phyloP scores from a whole-genome alignment of 208 protist genomes.

The Entamoeba invadens region DNA sequence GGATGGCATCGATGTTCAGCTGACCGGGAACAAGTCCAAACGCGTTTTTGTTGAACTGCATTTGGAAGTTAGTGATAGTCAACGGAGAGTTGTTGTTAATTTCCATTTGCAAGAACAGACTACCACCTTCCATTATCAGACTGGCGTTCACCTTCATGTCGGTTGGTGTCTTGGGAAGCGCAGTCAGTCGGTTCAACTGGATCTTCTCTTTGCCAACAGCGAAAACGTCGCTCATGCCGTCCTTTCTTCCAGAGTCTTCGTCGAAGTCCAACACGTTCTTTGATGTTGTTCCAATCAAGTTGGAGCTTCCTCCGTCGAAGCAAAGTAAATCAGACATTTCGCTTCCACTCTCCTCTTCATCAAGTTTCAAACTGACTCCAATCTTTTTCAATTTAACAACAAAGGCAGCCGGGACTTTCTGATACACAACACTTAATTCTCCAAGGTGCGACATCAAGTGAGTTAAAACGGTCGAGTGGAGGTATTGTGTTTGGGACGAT shows the following conservation, averaged over 20 bases:
- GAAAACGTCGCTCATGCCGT: not conserved
- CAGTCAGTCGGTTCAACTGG: too few species aligned
- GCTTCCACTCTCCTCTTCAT: not conserved
- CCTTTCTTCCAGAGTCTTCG: not conserved
- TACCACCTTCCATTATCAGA: not conserved
- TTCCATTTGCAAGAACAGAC: not conserved
- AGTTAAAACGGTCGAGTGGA: not conserved
- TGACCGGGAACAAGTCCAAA: not conserved
- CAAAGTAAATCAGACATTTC: not conserved
- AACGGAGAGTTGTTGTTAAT: not conserved
- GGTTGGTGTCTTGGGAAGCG: not conserved
- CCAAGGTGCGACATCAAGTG: not conserved
- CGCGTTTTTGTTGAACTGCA: conserved; percentile 5
- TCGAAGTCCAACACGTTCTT: not conserved
- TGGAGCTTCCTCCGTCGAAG: not conserved
- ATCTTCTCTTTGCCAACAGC: not conserved
- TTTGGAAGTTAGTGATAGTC: not conserved
- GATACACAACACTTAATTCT: not conserved
- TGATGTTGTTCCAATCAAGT: not conserved
- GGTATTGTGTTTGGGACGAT: not conserved
- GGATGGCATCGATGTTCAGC: not conserved
- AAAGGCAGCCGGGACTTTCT: not conserved
- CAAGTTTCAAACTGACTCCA: not conserved
- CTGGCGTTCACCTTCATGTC: not conserved
- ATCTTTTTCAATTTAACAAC: not conserved